These are phyloP conservation scores for Penicillium cataractarum DNA, from an alignment of 495 filamentous ascomycete species.

Conservation along the genomic window DNA sequence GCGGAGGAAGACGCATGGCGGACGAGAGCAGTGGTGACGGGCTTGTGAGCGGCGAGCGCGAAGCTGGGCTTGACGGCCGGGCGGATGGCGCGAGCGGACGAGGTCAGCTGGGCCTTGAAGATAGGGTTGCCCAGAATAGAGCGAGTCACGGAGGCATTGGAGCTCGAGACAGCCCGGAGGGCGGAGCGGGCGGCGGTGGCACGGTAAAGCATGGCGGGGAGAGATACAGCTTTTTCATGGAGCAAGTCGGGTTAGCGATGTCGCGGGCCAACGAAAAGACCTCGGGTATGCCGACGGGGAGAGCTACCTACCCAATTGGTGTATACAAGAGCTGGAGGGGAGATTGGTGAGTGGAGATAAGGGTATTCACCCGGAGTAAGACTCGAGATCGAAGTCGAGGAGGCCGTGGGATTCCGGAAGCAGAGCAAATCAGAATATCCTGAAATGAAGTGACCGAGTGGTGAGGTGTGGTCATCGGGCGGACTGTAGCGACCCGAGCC, in stretches of 20 bases:
- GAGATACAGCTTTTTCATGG: conserved; percentile 39
- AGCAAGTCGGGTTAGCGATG: conserved; percentile 39
- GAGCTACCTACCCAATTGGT: conserved; percentile 44
- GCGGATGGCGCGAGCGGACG: conserved; percentile 42
- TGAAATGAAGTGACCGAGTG: conserved; percentile 45
- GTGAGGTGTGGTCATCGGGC: conserved; percentile 45
- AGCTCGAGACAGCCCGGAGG: conserved; percentile 50
- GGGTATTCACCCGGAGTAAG: conserved; percentile 41
- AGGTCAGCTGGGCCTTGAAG: conserved; percentile 53
- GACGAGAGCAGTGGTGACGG: conserved; percentile 56
- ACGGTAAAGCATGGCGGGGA: conserved; percentile 52
- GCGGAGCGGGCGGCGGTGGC: conserved; percentile 51
- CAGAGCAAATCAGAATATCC: conserved; percentile 41
- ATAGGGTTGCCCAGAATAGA: conserved; percentile 44
- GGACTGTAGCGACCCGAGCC: conserved; percentile 33
- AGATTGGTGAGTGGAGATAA: conserved; percentile 39
- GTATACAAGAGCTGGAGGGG: conserved; percentile 25
- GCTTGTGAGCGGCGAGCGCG: conserved; percentile 53
- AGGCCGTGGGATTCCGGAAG: conserved; percentile 38
- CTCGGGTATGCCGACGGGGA: conserved; percentile 33
- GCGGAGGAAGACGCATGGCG: conserved; percentile 46
- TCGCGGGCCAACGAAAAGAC: conserved; percentile 35
- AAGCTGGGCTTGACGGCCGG: conserved; percentile 39
- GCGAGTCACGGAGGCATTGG: conserved; percentile 52
- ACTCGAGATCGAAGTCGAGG: conserved; percentile 38